Base-by-base conservation (phyloP, 768 basidiomycete genomes). In the Lactarius sanguifluus region DNA sequence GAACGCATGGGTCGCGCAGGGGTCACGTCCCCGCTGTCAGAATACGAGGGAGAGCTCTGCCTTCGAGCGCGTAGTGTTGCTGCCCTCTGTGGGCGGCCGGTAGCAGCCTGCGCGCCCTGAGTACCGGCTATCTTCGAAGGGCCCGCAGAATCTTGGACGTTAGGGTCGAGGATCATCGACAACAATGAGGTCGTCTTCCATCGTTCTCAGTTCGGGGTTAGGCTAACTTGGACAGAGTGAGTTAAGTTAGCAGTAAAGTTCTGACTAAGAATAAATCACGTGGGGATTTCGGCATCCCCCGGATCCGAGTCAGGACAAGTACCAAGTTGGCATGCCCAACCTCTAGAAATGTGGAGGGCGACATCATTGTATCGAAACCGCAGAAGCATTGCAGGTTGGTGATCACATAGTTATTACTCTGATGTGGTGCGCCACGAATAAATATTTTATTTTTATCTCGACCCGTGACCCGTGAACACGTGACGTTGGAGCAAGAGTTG, bases 101-200 rank as follows among this genome's bases (percentile, higher is more conserved):
- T 63, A 5, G 71, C 69, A 5, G 61, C 15, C 30, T 61, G 69
- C 57, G 71, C 59, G 15, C 68, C 64, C 41, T 66, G 68, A 20
- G 67, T 13, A 45, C 32, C 58, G 13, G 43, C 5, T 23, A 64
- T 36, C 20, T 64, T 71, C 43, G 72, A 65, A 28, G 76, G 71
- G 70, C 78, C 75, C 20, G 70, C 65, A 50, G 67, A 70, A 40
- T 74, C 75, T 2, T 82, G 82, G 7, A 81, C 73, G 15, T 75
- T 78, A 40, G 75, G 76, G 38, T 79, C 86, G 62, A 82, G 73
- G 73, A 73, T 87, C 86, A 71, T 87, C 86, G 34, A 87, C 80
- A 62, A 87, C 80, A 69, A 87, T 86, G 66, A 86, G 79, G 73
- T 87, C 86, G 66, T 86, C 84, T 69, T 86, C 85, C 81, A 82